A percentile compares a stretch with the other conserved stretches of the same genome.
Conservation (phyloP, 2,329 filamentous ascomycete genomes). For the Neopestalotiopsis rosae region DNA sequence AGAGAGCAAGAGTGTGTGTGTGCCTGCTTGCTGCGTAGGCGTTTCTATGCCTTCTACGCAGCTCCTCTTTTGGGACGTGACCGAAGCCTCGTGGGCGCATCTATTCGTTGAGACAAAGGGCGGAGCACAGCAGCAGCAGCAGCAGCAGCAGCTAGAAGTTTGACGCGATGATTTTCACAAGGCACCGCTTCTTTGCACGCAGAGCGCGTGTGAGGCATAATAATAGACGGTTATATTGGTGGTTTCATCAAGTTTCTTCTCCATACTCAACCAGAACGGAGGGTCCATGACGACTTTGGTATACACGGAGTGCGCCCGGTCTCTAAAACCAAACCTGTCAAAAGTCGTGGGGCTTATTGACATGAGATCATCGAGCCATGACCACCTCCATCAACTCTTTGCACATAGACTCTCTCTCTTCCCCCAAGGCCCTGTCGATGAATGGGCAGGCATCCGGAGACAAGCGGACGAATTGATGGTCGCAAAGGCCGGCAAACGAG, state of each 20-base stretch:
- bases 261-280: neutral
- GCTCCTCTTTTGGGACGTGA: slow-evolving; percentile 37
- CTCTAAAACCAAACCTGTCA: neutral
- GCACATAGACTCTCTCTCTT: neutral
- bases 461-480: slow-evolving; percentile 6
- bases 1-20: neutral
- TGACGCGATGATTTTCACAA: slow-evolving; percentile 19
- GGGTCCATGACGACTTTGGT: neutral
- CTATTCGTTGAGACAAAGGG: slow-evolving; percentile 18
- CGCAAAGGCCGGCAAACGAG: slow-evolving; percentile 15
- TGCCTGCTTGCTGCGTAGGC: slow-evolving; percentile 14
- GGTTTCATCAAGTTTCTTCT: slow-evolving; percentile 7
- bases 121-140: neutral
- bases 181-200: neutral
- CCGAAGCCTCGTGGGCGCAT: slow-evolving; percentile 23
- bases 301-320: neutral
- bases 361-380: slow-evolving; percentile 17
- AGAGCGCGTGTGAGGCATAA: neutral
- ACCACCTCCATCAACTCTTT: neutral
- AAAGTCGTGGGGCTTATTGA: slow-evolving; percentile 2
- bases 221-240: slow-evolving; percentile 7
- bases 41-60: slow-evolving; percentile 33
- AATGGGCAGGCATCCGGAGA: neutral
- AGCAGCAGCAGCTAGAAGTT: slow-evolving; percentile 20
- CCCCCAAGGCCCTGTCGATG: neutral